Evolutionary conservation across 1,139 yeast species (phyloP).

Genomic region (Suhomyces coccinellae): DNA sequence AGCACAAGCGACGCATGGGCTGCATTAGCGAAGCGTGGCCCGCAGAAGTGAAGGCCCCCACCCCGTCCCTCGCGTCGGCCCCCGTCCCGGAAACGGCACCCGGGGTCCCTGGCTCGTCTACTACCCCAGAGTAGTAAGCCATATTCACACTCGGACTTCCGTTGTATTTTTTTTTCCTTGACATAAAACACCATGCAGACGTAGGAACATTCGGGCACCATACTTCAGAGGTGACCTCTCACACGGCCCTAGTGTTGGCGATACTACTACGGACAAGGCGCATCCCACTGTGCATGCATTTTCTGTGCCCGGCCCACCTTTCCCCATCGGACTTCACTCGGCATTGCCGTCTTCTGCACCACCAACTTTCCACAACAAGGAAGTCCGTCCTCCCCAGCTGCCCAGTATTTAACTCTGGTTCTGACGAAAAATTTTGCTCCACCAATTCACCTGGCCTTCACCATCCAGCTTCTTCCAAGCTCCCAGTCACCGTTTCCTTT

Average conservation of each 20-base stretch:
- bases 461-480: not conserved
- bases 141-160: constrained; percentile 11
- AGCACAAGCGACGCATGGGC: not conserved
- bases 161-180: constrained; percentile 8
- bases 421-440: not conserved
- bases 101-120: not conserved
- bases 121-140: constrained; percentile 8
- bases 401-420: constrained; percentile 3
- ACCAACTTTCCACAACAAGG: constrained; percentile 9
- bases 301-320: not conserved
- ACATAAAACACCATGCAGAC: constrained; percentile 5
- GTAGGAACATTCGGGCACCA: constrained; percentile 6
- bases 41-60: not conserved
- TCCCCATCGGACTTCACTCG: constrained; percentile 2
- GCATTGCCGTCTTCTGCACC: not conserved
- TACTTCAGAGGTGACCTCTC: not conserved
- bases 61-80: not conserved
- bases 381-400: constrained; percentile 7
- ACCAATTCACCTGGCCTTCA: not conserved
- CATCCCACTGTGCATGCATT: not conserved
- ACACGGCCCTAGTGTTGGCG: not conserved
- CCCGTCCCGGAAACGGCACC: not conserved
- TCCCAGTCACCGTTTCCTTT: not conserved
- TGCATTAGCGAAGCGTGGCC: too few species aligned
- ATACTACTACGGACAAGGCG: not conserved